phyloP scores from a whole-genome alignment of 2,329 filamentous ascomycete genomes.

The Hymenoscyphus repandus region DNA sequence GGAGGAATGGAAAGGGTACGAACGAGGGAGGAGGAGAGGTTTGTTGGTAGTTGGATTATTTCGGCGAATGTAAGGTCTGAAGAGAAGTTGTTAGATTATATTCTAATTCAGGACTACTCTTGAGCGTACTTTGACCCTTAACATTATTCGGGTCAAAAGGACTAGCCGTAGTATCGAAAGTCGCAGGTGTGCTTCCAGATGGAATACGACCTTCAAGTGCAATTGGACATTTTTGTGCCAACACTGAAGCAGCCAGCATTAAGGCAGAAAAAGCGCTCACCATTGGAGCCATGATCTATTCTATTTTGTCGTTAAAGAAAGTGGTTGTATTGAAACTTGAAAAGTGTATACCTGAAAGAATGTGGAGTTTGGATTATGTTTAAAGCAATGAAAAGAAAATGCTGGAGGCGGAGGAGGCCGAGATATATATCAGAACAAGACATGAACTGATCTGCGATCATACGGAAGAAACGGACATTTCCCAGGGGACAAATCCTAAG shows the following conservation, averaged over 20 bases:
- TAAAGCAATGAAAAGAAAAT: not conserved
- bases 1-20: conserved; percentile 9
- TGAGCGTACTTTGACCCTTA: conserved; percentile 40
- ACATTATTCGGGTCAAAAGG: conserved; percentile 49
- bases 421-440: not conserved
- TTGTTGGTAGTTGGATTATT: conserved; percentile 42
- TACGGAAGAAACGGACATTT: too few species aligned
- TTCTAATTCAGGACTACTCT: not conserved
- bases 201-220: conserved; percentile 45
- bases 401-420: not conserved
- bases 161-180: conserved; percentile 38
- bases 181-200: conserved; percentile 31
- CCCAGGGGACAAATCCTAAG: not conserved
- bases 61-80: conserved; percentile 44
- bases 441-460: too few species aligned
- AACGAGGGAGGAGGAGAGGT: conserved; percentile 36
- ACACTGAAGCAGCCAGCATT: conserved; percentile 7
- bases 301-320: not conserved
- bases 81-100: conserved; percentile 1
- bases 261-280: conserved; percentile 8
- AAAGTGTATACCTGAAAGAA: not conserved
- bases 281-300: not conserved
- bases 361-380: not conserved
- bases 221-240: conserved; percentile 34
- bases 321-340: not conserved